Conservation (phyloP, 768 basidiomycete genomes). For the Suillus variegatus region DNA sequence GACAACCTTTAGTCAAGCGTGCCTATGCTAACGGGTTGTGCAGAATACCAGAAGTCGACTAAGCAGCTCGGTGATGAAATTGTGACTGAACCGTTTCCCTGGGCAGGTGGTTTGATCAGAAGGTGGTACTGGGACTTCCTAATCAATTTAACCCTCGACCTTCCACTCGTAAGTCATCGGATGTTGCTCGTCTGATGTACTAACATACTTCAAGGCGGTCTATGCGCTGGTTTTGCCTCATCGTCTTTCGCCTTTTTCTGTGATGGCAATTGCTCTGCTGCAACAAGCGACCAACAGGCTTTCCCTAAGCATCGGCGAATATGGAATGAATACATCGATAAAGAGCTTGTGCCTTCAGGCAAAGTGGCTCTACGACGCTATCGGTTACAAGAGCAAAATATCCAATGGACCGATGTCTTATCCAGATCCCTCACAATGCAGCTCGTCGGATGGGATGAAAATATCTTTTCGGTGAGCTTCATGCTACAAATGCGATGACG, state of each 20-base stretch:
- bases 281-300: slow-evolving; percentile 32
- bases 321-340: slow-evolving; percentile 12
- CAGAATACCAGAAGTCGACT: slow-evolving; percentile 40
- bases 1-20: background rate
- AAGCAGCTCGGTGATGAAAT: slow-evolving; percentile 31
- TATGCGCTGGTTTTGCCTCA: slow-evolving; percentile 24
- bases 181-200: background rate
- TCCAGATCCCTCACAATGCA: slow-evolving; percentile 12
- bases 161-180: slow-evolving; percentile 34
- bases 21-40: background rate
- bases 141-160: slow-evolving; percentile 29
- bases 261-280: slow-evolving; percentile 36
- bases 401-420: slow-evolving; percentile 20
- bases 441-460: slow-evolving; percentile 23
- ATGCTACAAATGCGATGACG: background rate
- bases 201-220: slow-evolving; percentile 21
- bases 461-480: slow-evolving; percentile 26
- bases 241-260: slow-evolving; percentile 28
- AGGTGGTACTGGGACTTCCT: slow-evolving; percentile 41
- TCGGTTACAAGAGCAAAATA: slow-evolving; percentile 22
- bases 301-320: slow-evolving; percentile 19
- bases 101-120: slow-evolving; percentile 14
- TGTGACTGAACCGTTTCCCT: slow-evolving; percentile 29
- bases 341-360: slow-evolving; percentile 18
- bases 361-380: slow-evolving; percentile 21